Base-by-base conservation (phyloP, 371 early-diverging fungal genomes). In the Coelomomyces lativittatus region DNA sequence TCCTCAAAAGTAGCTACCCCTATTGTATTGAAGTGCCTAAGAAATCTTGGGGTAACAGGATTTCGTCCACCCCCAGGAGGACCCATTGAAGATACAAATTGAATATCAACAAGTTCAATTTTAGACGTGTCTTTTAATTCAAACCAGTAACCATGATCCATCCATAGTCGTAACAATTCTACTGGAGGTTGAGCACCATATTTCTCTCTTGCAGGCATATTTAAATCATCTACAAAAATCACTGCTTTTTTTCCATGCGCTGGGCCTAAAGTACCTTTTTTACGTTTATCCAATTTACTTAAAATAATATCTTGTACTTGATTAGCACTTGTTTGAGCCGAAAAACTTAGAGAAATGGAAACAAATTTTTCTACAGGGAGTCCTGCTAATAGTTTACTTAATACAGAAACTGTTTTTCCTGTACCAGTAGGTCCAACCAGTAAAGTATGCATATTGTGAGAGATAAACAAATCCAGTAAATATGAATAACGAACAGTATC, bases 231-330 rank as follows among this genome's bases (percentile, higher is more conserved):
- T 28, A 75, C 57, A 48, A 75, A 72, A 1, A 75, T 28, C 15
- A 67, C 56, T 48, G 51, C 64, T 24, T 55, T 49, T 49, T 68
- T 73, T 17, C 76, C 76, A 9, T 69, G 57, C 25, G 56, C 69
- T 2, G 76, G 76, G 0, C 76, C 76, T 54, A 65, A 69, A 3
- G 72, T 67, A 15, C 76, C 76, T 47, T 75, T 75, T 28, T 70
- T 55, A 14, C 76, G 48, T 48, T 75, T 75, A 43, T 72, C 73
- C 54, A 72, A 48, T 48, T 70, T 70, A 24, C 59, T 54, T 34
- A 70, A 67, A 17, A 75, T 64, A 24, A 73, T 41, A 49, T 72
- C 73, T 49, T 75, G 76, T 1, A 63, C 67, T 39, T 73, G 70
- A 45, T 75, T 70, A 2, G 76, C 69, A 11, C 57, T 53, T 6